phyloP scores from a whole-genome alignment of 108 stramenopile species.

The Nitzschia palea region DNA sequence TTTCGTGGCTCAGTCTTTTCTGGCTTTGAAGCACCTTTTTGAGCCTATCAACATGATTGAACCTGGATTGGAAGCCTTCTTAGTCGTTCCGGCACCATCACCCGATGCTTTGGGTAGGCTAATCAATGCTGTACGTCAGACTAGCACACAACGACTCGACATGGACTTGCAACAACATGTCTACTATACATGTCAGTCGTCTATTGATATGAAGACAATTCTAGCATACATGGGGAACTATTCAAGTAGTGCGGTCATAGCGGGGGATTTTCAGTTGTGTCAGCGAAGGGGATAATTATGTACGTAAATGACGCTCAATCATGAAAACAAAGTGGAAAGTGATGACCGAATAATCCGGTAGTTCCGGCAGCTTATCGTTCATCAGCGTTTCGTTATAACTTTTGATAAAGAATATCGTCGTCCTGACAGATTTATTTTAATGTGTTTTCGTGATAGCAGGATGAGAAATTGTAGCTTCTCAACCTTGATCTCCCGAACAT shows the following conservation, averaged over 20 bases:
- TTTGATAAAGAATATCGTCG: too few species aligned
- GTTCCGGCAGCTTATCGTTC: too few species aligned
- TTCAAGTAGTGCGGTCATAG: constrained; percentile 13
- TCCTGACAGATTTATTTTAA: too few species aligned
- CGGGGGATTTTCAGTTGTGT: constrained; percentile 13
- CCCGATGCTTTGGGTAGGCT: constrained; percentile 35
- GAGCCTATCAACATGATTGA: constrained; percentile 10
- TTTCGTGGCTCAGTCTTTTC: constrained; percentile 9
- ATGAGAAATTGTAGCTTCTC: too few species aligned
- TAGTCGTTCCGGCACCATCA: constrained; percentile 13
- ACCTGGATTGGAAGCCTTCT: constrained; percentile 9
- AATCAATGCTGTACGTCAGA: constrained; percentile 14
- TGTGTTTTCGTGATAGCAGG: too few species aligned
- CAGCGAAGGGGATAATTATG: background rate
- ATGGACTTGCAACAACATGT: background rate
- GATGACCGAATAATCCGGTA: too few species aligned
- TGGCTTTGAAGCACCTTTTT: constrained; percentile 29
- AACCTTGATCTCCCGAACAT: too few species aligned
- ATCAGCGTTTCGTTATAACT: too few species aligned
- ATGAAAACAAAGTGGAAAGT: too few species aligned
- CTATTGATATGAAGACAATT: constrained; percentile 14
- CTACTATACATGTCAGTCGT: constrained; percentile 17
- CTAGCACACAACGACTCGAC: background rate
- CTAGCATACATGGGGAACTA: constrained; percentile 21
- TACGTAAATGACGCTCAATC: too few species aligned